These are phyloP conservation scores for Cymbopogon citratus DNA, from an alignment of 176 grass and related monocot genomes.

Conservation along the genomic window DNA sequence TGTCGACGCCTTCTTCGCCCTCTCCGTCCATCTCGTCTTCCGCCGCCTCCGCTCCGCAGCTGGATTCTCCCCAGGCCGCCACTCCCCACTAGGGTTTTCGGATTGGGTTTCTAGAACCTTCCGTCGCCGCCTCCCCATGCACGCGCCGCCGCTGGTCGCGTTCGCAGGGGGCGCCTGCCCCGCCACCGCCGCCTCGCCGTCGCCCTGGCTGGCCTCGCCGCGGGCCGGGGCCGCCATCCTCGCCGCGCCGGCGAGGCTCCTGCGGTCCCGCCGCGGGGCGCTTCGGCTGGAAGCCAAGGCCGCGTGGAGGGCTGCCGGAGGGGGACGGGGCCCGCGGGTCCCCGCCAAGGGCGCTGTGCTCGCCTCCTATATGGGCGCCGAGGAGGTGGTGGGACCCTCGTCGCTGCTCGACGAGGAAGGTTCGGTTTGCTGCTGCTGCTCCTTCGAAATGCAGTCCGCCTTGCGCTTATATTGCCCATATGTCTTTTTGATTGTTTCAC, in stretches of 20 bases:
- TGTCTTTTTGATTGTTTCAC: neutral
- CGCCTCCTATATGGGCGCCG: slow-evolving; percentile 77
- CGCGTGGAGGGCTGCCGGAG: slow-evolving; percentile 34
- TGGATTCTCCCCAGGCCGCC: slow-evolving; percentile 12
- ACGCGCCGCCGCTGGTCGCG: slow-evolving; percentile 32
- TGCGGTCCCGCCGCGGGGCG: slow-evolving; percentile 26
- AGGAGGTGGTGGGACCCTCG: slow-evolving; percentile 64
- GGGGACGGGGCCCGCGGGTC: slow-evolving; percentile 8
- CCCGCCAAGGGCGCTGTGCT: slow-evolving; percentile 59
- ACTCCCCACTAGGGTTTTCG: slow-evolving; percentile 33
- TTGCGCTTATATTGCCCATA: neutral
- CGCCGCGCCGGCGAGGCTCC: slow-evolving; percentile 21
- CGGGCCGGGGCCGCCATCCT: slow-evolving; percentile 35
- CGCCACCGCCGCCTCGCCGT: neutral
- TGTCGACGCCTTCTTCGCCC: neutral
- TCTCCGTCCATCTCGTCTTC: neutral
- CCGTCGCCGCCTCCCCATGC: slow-evolving; percentile 30
- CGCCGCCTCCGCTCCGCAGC: neutral
- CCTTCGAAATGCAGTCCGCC: neutral
- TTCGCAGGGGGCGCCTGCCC: slow-evolving; percentile 30
- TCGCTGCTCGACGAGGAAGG: slow-evolving; percentile 65
- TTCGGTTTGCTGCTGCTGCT: slow-evolving; percentile 1
- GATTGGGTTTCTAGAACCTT: slow-evolving; percentile 39
- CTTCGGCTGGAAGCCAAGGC: slow-evolving; percentile 35
- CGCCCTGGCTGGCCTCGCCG: slow-evolving; percentile 25